Base-by-base conservation (phyloP, 139 green algal species). In the Picochlorum sp. region DNA sequence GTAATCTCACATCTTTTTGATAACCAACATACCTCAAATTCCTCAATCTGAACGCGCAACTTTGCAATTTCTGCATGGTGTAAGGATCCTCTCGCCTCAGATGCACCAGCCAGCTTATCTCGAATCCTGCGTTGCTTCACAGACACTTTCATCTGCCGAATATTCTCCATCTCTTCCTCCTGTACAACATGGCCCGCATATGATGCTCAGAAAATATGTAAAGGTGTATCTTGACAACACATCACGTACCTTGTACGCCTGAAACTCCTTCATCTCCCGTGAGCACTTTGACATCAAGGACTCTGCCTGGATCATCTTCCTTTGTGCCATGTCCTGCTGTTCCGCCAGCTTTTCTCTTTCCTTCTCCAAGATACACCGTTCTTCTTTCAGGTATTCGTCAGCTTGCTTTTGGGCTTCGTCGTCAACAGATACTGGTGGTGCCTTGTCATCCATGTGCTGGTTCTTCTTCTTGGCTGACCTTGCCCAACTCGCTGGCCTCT, bases 181-280 rank as follows among this genome's bases (percentile, higher is more conserved):
- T 41, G 34, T 28, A 2, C 34, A 41, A 11, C 14, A 41, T 47
- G 8, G 8, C 7, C 14, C 8, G 2, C 34, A 9, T 41, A 14
- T 0, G 34, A 2, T 10, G 21, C 34, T 32, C 9, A 20, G 10
- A 1, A 9, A 9, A 41, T 3, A 18, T 65, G 2, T 56, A 87
- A 83, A 9, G 34, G 6, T 14, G 8, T 41, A 8, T 30, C 28
- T 30, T 7, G 28, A 1, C 28, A 30, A 30, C 28, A 6, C 28
- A 30, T 30, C 34, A 11, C 34, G 8, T 11, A 41, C 34, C 86
- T 85, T 78, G 20, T 82, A 79, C 10, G 49, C 64, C 54, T 90
- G 80, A 61, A 77, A 88, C 0, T 82, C 73, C 23, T 58, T 41
- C 4, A 79, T 74, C 58, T 94, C 79, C 46, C 80, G 58, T 49